Percentiles rank a stretch among this genome's conserved stretches.
These are phyloP conservation scores for Claviceps sp. DNA, from an alignment of 2,329 filamentous ascomycete species.

Conservation along the genomic window DNA sequence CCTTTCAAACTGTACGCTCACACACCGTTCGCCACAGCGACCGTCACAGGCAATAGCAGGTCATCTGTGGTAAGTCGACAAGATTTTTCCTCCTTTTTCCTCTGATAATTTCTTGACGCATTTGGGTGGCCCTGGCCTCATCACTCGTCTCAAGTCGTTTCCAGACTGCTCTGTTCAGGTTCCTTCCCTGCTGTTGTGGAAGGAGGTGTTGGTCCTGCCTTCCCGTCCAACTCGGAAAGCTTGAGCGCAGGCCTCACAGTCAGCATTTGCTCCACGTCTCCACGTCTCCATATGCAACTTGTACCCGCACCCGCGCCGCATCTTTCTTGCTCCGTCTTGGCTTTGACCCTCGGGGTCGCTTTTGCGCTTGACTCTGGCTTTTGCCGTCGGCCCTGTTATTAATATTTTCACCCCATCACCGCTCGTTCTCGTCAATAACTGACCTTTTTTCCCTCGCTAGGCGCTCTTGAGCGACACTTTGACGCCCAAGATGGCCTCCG, in stretches of 20 bases:
- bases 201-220: background rate
- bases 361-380: constrained; percentile 9
- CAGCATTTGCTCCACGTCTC: background rate
- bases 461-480: constrained; percentile 24
- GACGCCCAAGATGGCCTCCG: constrained; percentile 23
- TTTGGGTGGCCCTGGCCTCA: constrained; percentile 1
- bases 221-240: background rate
- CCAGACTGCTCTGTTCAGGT: too few relatives aligned
- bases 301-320: constrained; percentile 6
- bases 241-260: background rate
- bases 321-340: constrained; percentile 2
- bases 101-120: background rate
- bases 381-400: constrained; percentile 2
- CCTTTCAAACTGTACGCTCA: background rate
- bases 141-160: too few relatives aligned
- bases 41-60: background rate
- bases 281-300: constrained; percentile 1
- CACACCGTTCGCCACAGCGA: background rate
- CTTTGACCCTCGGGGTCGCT: background rate
- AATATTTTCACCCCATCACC: constrained; percentile 1
- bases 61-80: constrained; percentile 24
- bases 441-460: constrained; percentile 14
- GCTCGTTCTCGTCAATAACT: constrained; percentile 8
- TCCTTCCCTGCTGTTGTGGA: too few relatives aligned
- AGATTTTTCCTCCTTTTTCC: background rate